Evolutionary conservation across 1,284 basidiomycete species (phyloP), one percentile per base, ranked within the genome.

Genomic region (Leccinum pachyderme): DNA sequence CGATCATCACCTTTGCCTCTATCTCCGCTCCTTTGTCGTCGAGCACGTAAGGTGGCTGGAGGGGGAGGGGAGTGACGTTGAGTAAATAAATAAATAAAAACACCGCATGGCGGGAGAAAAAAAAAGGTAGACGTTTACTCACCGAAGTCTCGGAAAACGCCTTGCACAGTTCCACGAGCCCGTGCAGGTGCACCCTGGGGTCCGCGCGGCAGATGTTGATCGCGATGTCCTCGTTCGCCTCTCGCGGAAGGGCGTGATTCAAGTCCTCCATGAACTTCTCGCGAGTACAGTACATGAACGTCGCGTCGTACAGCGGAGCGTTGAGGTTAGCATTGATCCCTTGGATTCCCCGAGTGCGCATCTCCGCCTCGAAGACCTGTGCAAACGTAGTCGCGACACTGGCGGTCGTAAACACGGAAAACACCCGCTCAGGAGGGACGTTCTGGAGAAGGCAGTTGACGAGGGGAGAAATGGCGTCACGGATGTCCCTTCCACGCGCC

Each of bases 371-470:
- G 15, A 65, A 90, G 2, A 74, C 54, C 3, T 66, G 50, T 4
- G 77, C 74, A 61, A 91, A 88, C 2, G 61, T 58, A 5, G 59
- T 46, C 0, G 82, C 67, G 12, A 89, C 70, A 6, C 61, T 60
- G 6, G 82, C 75, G 2, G 76, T 73, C 3, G 84, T 80, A 58
- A 89, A 91, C n/a, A 90, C 74, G 2, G 88, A 88, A 65, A 84
- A 91, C 0, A 89, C 78, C 8, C 87, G 76, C n/a, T 73, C 37
- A 1, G 64, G 37, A 13, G 63, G 60, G 28, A 76, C 71, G 13
- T 60, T 59, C 1, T 59, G 37, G 9, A 58, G 54, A 13, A 83
- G 65, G 2, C 64, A 61, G 0, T 52, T 45, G 6, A 72, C 74
- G 8, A 82, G 69, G 3, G 61, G 59, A 0, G 43, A 18, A 32